Base-by-base conservation (phyloP, 192 early-diverging fungal species). In the Allomyces macrogynus region DNA sequence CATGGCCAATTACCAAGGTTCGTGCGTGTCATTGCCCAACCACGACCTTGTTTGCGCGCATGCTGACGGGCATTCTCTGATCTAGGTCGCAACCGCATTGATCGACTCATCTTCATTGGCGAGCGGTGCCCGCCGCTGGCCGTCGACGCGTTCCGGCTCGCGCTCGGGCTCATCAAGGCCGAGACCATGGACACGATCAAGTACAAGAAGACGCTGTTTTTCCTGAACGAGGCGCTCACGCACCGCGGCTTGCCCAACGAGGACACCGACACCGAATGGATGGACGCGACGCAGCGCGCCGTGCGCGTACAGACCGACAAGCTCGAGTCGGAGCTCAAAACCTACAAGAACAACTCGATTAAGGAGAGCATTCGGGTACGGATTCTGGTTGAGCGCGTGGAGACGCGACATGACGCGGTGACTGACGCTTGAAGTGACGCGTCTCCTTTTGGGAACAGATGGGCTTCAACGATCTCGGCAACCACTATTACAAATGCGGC, bases 291-390 rank as follows among this genome's bases (percentile, higher is more conserved):
- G 18, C 67, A 73, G 43, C 71, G 74, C 27, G 63, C 65, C 32
- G 79, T 70, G 22, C 80, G 81, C 60, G 65, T 67, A 5, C 72
- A 71, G 62, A 66, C 76, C 20, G 86, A 90, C 18, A 77, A 74
- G 67, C 72, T 93, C 25, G 88, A 93, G 61, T 70, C 70, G 23
- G 87, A 93, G 67, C 72, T 93, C n/a, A 88, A 86, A 65, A 80
- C 70, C 63, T 88, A 87, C 72, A 88, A 89, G 63, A 77, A 68
- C 57, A 89, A 87, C 63, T 68, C 83, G 63, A 84, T 89, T 69
- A 93, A 90, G 67, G 90, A 93, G 77, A 84, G 81, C 70, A 89
- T 93, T 63, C 73, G 90, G 64, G 89, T 90, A 76, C 44, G 76
- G 67, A n/a, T n/a, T 26, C 23, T 25, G 3, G 32, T 40, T n/a